Evolutionary conservation across 192 early-diverging fungal species (phyloP).

Genomic region (Backusella tuberculispora): DNA sequence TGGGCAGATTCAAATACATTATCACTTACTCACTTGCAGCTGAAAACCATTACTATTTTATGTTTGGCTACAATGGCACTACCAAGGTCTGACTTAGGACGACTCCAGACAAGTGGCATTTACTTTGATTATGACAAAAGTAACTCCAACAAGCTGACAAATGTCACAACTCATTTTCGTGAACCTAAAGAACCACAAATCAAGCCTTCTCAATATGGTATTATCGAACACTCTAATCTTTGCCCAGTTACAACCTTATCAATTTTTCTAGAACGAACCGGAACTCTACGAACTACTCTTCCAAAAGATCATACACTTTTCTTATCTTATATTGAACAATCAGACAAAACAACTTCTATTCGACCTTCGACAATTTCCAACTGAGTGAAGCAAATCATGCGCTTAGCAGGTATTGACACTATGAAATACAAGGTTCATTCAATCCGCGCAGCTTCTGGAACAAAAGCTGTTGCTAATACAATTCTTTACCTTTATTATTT

Average conservation of each 20-base stretch:
- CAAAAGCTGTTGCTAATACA: too few species aligned
- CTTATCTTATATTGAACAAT: background rate
- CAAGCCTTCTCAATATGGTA: background rate
- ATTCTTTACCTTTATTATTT: too few species aligned
- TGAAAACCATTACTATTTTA: background rate
- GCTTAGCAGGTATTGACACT: too few species aligned
- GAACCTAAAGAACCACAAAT: background rate
- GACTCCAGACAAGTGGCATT: background rate
- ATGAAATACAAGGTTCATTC: too few species aligned
- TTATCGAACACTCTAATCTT: background rate
- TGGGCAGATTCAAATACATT: too few species aligned
- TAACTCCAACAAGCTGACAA: too few species aligned
- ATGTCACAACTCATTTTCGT: background rate
- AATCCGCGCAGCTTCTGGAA: too few species aligned
- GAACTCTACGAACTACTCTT: background rate
- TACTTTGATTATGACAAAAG: background rate
- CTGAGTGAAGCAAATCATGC: too few species aligned
- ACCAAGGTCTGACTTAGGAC: background rate
- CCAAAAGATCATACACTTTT: background rate
- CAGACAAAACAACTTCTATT: background rate
- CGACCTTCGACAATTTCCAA: background rate
- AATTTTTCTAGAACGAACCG: background rate
- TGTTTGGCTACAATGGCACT: background rate
- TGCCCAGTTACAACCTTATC: background rate
- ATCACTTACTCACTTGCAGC: too few species aligned